Conservation (phyloP, 331 rosid species). For the Acacia concinna region DNA sequence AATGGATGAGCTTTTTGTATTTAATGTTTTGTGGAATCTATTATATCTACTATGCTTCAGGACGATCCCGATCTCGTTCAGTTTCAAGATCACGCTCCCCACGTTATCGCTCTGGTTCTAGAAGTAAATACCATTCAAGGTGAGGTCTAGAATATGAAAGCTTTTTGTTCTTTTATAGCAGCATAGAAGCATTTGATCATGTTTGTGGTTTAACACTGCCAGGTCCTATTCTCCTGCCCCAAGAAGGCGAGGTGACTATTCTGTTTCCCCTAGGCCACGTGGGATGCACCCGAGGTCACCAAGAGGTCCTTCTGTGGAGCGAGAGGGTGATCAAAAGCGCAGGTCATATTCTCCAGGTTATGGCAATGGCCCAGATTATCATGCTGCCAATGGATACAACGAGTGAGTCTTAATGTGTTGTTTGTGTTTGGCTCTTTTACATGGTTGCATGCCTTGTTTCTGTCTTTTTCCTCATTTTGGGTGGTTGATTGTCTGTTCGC, state of each 20-base stretch:
- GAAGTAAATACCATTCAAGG: conserved; percentile 85
- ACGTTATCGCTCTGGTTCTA: conserved; percentile 68
- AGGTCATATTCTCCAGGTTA: conserved; percentile 84
- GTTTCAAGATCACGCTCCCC: conserved; percentile 75
- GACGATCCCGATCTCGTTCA: conserved; percentile 86
- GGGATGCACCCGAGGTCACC: conserved; percentile 76
- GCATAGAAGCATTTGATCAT: conserved; percentile 11
- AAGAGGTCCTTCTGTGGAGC: conserved; percentile 68
- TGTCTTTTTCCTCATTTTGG: background rate
- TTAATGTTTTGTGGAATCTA: background rate
- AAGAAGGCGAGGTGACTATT: conserved; percentile 69
- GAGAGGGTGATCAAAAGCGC: conserved; percentile 61
- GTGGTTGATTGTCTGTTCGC: conserved; percentile 18
- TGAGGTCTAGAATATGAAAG: conserved; percentile 30
- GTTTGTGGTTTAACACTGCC: conserved; percentile 28
- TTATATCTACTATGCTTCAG: conserved; percentile 40
- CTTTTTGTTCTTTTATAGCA: background rate
- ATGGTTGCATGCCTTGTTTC: background rate
- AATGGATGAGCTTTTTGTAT: background rate
- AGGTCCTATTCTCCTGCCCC: conserved; percentile 96
- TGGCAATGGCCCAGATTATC: conserved; percentile 55
- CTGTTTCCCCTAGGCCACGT: conserved; percentile 76
- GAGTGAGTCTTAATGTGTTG: conserved; percentile 47
- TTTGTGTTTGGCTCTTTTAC: background rate
- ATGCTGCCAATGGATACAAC: conserved; percentile 55